phyloP scores from a whole-genome alignment of 805 yeast species.

The Metschnikowia amazonensis region DNA sequence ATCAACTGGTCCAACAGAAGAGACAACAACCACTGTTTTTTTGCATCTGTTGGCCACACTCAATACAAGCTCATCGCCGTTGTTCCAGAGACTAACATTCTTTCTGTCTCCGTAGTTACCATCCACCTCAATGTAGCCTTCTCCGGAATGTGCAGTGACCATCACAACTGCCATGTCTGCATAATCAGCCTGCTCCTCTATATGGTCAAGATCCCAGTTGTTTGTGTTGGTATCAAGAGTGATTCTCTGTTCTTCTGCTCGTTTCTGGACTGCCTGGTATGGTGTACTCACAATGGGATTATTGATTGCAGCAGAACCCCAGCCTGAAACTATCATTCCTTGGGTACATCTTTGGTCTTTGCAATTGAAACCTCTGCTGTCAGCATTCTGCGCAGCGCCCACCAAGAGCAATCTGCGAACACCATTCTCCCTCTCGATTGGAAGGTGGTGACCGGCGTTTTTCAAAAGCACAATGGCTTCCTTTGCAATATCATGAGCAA shows the following conservation, averaged over 20 bases:
- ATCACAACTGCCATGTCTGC: slow-evolving; percentile 54
- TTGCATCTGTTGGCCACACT: slow-evolving; percentile 46
- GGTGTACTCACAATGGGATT: slow-evolving; percentile 59
- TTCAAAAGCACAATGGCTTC: slow-evolving; percentile 57
- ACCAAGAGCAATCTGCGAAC: slow-evolving; percentile 42
- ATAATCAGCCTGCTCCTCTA: slow-evolving; percentile 43
- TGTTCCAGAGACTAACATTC: slow-evolving; percentile 52
- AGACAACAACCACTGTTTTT: slow-evolving; percentile 57
- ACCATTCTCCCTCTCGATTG: slow-evolving; percentile 44
- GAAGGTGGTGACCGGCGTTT: slow-evolving; percentile 49
- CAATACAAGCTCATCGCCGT: slow-evolving; percentile 51
- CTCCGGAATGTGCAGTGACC: slow-evolving; percentile 55
- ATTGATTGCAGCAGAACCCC: slow-evolving; percentile 63
- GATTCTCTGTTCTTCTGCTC: slow-evolving; percentile 45
- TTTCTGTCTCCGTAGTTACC: slow-evolving; percentile 57
- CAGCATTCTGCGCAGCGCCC: slow-evolving; percentile 52
- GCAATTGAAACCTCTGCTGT: slow-evolving; percentile 50
- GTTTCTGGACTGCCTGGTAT: slow-evolving; percentile 48
- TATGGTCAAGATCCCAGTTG: slow-evolving; percentile 43
- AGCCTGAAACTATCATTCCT: slow-evolving; percentile 56
- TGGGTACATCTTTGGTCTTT: slow-evolving; percentile 49
- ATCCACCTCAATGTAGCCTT: slow-evolving; percentile 55
- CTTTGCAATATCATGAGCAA: slow-evolving; percentile 50
- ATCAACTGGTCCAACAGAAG: slow-evolving; percentile 57
- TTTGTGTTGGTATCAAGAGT: slow-evolving; percentile 43